Evolutionary conservation across 257 asterid genomes (phyloP), one percentile per base, ranked within the genome.

Genomic region (Solanum megistacrolobum): DNA sequence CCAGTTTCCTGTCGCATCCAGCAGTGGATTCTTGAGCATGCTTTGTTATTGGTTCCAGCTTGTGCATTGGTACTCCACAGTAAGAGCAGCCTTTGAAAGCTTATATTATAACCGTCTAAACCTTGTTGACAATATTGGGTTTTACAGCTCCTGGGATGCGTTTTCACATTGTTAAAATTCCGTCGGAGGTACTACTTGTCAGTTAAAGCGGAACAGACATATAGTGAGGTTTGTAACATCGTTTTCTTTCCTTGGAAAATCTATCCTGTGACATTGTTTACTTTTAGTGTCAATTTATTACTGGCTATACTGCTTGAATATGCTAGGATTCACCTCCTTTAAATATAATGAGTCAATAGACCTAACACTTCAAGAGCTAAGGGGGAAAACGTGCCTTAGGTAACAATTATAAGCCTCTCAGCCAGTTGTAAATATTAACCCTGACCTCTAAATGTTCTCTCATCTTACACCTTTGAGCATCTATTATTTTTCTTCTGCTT

Each of bases 121-220:
- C 87, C 91, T 92, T 92, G 92, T 91, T 95, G 94, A 94, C 93
- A 87, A 87, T 88, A 71, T 92, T 92, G 88, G 92, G 91, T 87
- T 92, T 95, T 94, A 88, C 95, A 96, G 98, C 92, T 96, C 88
- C 69, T 89, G 72, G 99, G 98, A 90, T 92, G 96, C 94, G 86
- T 89, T 88, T 43, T 93, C 86, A 87, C 92, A 85, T 89, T 95
- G 55, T 90, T 86, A 62, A 93, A 89, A 92, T 91, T 90, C 69
- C 91, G 89, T 74, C 86, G 81, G 88, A 92, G 92, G 83, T 92
- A 92, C 89, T 87, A 89, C 87, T 90, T 96, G 88, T 91, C 95
- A 88, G 93, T 91, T 72, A 90, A 96, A 92, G 98, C 95, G 73
- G 99, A 96, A 90, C 92, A 93, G 86, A 91, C 94, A 84, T 96